These are phyloP conservation scores for Bassia scoparia DNA, from an alignment of 148 eudicot species.

Conservation along the genomic window DNA sequence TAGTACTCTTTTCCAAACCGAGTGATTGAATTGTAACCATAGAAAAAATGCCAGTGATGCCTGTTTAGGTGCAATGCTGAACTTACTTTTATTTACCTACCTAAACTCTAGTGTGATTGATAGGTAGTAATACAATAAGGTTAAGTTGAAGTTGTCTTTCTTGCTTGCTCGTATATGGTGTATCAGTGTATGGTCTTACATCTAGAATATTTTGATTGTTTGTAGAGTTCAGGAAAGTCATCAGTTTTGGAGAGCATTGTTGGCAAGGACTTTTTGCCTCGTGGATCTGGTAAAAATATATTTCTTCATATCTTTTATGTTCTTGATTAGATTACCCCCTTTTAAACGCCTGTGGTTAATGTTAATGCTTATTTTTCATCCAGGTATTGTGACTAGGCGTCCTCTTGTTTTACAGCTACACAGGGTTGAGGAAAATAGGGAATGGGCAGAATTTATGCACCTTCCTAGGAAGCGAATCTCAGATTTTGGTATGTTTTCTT, in stretches of 20 bases:
- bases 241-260: slow-evolving; percentile 94
- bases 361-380: slow-evolving; percentile 14
- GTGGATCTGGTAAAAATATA: slow-evolving; percentile 78
- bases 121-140: background rate
- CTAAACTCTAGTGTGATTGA: background rate
- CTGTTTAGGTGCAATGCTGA: background rate
- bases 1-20: background rate
- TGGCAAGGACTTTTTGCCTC: slow-evolving; percentile 97
- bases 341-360: background rate
- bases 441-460: slow-evolving; percentile 97
- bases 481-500: slow-evolving; percentile 70
- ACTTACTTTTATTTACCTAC: background rate
- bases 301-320: background rate
- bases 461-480: slow-evolving; percentile 69
- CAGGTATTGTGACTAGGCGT: slow-evolving; percentile 97
- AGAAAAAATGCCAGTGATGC: background rate
- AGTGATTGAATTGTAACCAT: background rate
- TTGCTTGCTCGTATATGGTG: too few species aligned
- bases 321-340: background rate
- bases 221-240: slow-evolving; percentile 96
- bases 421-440: slow-evolving; percentile 81
- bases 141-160: background rate
- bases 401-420: slow-evolving; percentile 98
- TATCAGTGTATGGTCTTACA: background rate
- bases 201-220: slow-evolving; percentile 16